Percentiles rank a stretch among this genome's conserved stretches.
Evolutionary conservation across 1,284 basidiomycete genomes (phyloP).

Genomic region (Pseudozyma hubeiensis): DNA sequence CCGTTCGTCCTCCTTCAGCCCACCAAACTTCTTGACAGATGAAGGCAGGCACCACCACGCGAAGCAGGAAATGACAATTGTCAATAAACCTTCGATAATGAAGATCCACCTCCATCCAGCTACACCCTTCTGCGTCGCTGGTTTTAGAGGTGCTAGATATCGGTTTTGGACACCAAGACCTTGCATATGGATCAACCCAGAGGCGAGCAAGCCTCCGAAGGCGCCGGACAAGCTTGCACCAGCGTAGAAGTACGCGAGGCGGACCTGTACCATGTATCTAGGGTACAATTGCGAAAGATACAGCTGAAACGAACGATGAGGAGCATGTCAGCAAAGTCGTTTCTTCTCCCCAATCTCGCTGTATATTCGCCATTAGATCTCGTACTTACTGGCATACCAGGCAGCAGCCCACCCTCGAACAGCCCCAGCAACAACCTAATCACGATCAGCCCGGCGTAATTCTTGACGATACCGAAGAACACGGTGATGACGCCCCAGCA

Average conservation of each 20-base stretch:
- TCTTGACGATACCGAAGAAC: slow-evolving; percentile 74
- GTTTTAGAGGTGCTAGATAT: slow-evolving; percentile 7
- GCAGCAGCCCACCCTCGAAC: slow-evolving; percentile 69
- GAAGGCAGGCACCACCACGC: slow-evolving; percentile 75
- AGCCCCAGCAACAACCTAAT: slow-evolving; percentile 72
- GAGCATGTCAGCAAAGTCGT: background rate
- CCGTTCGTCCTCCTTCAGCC: slow-evolving; percentile 73
- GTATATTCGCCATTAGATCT: background rate
- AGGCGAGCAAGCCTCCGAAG: slow-evolving; percentile 71
- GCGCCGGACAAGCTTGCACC: slow-evolving; percentile 66
- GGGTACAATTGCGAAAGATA: slow-evolving; percentile 47
- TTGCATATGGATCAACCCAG: slow-evolving; percentile 74
- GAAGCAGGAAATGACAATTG: slow-evolving; percentile 71
- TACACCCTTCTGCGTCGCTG: slow-evolving; percentile 48
- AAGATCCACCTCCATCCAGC: slow-evolving; percentile 73
- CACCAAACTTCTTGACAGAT: slow-evolving; percentile 73
- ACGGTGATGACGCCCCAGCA: slow-evolving; percentile 75
- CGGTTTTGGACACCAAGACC: slow-evolving; percentile 71
- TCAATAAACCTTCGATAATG: slow-evolving; percentile 75
- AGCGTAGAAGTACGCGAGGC: slow-evolving; percentile 44
- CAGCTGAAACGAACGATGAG: slow-evolving; percentile 1
- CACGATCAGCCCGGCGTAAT: slow-evolving; percentile 74
- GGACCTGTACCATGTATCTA: slow-evolving; percentile 36
- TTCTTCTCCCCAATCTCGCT: background rate
- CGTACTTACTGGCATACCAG: slow-evolving; percentile 68